Base-by-base conservation (phyloP, 345 rosid species). In the Jatropha curcas region DNA sequence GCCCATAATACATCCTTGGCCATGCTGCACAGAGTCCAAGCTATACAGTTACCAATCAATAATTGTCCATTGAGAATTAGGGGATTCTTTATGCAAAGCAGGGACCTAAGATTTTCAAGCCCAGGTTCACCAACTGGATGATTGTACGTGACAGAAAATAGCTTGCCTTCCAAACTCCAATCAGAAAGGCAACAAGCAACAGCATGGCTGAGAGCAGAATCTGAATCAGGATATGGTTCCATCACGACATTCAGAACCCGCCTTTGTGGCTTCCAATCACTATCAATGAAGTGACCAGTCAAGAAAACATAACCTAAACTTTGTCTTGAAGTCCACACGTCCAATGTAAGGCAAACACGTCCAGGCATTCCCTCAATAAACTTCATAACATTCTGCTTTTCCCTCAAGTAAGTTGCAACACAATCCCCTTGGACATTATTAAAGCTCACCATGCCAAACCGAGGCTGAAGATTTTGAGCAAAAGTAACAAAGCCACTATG, bases 351-450 rank as follows among this genome's bases (percentile, higher is more conserved):
- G 75, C 92, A 86, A 60, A 91, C 75, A 14, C 90, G 90, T 31
- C 98, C 97, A 25, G 97, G 87, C 75, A 93, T 80, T 24, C 85
- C 88, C 78, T 87, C 92, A 27, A 91, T 74, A 70, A 82, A 81
- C 75, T 85, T 90, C 82, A 90, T 85, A 57, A 92, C 82, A 43
- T 71, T 87, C 75, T 91, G 98, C 78, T 94, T 93, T 74, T 94
- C 98, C 37, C 87, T 80, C 59, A 92, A 75, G 78, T 90, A 94
- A 43, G 94, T 86, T 1, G 97, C 97, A 19, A 94, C 84, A 70
- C 98, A 94, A 79, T 94, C 97, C 71, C 97, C 97, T 84, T 90
- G 98, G 56, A 88, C 88, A 11, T 85, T 86, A 77, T 87, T 88
- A 81, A 94, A 94, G 75, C 84, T 88, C 51, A 90, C 82, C 74